Percentiles rank a stretch among this genome's conserved stretches.
Evolutionary conservation across 176 grass and related monocot genomes (phyloP).

Genomic region (Phyllostachys edulis): DNA sequence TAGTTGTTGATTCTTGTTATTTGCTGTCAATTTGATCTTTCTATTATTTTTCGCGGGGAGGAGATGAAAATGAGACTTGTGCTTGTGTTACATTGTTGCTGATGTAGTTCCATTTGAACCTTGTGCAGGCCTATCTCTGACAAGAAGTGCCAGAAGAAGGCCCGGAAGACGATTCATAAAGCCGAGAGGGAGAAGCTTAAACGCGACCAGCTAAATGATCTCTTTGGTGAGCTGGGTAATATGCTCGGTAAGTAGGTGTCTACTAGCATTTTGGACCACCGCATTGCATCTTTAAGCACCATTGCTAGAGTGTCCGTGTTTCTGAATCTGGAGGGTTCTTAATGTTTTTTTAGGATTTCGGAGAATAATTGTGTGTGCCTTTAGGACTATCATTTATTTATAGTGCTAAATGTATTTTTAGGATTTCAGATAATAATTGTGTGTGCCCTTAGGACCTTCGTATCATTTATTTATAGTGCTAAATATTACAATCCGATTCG

Average conservation of each 20-base stretch:
- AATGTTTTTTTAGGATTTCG: not conserved
- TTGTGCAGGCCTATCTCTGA: conserved; percentile 41
- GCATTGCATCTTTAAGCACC: not conserved
- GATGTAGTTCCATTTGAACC: not conserved
- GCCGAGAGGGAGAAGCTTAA: conserved; percentile 89
- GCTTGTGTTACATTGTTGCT: not conserved
- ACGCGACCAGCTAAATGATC: conserved; percentile 77
- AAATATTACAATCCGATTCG: too few relatives aligned
- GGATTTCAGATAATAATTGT: too few relatives aligned
- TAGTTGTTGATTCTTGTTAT: not conserved
- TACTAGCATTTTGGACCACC: too few relatives aligned
- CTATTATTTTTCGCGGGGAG: not conserved
- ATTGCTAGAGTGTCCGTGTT: not conserved
- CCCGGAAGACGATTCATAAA: conserved; percentile 65
- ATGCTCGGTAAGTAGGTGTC: conserved; percentile 53
- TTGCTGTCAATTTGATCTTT: not conserved
- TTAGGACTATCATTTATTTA: too few relatives aligned
- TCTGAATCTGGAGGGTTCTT: not conserved
- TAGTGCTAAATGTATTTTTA: too few relatives aligned
- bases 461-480: too few relatives aligned
- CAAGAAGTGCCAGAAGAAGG: conserved; percentile 57
- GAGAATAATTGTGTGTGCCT: too few relatives aligned
- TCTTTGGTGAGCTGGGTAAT: conserved; percentile 54
- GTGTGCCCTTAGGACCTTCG: too few relatives aligned
- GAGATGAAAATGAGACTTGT: not conserved